These are phyloP conservation scores for Nepenthes mirabilis DNA, from an alignment of 148 eudicot species.

Conservation along the genomic window DNA sequence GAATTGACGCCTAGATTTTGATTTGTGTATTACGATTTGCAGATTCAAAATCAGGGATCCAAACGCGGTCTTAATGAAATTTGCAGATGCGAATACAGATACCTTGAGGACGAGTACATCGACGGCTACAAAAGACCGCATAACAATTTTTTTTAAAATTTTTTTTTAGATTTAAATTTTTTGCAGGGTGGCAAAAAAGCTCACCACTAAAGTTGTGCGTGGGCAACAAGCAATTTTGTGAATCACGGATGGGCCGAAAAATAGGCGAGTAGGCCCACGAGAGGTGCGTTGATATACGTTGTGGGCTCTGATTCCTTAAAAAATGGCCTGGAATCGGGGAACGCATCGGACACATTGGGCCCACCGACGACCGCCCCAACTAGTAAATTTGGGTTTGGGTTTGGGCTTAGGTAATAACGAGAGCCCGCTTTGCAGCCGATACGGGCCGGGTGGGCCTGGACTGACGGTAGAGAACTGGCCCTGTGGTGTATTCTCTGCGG, in stretches of 20 bases:
- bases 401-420: conserved; percentile 48
- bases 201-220: too few species aligned
- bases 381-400: conserved; percentile 73
- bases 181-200: too few species aligned
- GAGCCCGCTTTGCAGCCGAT: conserved; percentile 82
- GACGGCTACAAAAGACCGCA: too few species aligned
- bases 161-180: too few species aligned
- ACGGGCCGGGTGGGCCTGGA: conserved; percentile 52
- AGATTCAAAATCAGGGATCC: too few species aligned
- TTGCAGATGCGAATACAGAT: too few species aligned
- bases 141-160: too few species aligned
- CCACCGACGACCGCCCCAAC: conserved; percentile 97
- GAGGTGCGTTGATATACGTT: conserved; percentile 86
- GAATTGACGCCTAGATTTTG: too few species aligned
- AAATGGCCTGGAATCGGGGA: conserved; percentile 83
- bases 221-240: too few species aligned
- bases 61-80: too few species aligned
- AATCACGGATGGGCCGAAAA: conserved; percentile 60
- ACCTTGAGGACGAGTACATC: too few species aligned
- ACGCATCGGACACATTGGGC: conserved; percentile 67
- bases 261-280: conserved; percentile 85
- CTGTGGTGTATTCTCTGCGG: conserved; percentile 88
- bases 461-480: conserved; percentile 72
- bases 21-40: too few species aligned
- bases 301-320: conserved; percentile 94